Evolutionary conservation across 2,329 filamentous ascomycete species (phyloP), one percentile per base, ranked within the genome.

Genomic region (Pezicula carpinea): DNA sequence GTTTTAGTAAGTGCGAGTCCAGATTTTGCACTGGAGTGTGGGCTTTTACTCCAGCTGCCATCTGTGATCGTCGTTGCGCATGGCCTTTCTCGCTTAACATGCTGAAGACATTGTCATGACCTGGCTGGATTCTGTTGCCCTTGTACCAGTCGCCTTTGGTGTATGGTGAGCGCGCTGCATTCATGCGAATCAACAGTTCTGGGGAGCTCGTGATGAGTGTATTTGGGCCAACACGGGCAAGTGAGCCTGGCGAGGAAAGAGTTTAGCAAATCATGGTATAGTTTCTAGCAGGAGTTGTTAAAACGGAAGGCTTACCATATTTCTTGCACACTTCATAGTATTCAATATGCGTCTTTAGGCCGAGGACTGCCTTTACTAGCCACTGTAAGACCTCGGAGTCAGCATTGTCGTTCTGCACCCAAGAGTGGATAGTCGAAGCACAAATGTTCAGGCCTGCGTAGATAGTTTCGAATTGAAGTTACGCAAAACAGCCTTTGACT

Each of bases 171-270:
- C 56, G 49, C 11, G 50, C 52, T 19, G 53, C 47, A 23, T 40
- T 44, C 42, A 59, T 59, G n/a, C 53, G 46, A 21, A 50, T 48
- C 6, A 56, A 33, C 4, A 59, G 15, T 11, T 56, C 55, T 5
- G 54, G 48, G 36, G 57, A 50, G 18, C 51, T 49, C 13, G 56
- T 58, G 8, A 60, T 26, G 10, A 61, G 46, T n/a, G 52, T 42
- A 47, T 61, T 58, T 0, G 58, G 60, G 8, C 56, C 59, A 48
- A 61, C 51, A 7, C 58, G 50, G 18, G 51, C 56, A 2, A 59
- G 40, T 13, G 52, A 39, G 8, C 53, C 55, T 53, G 26, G n/a
- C 14, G 8, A 14, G n/a, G 23, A n/a, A 21, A 13, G 8, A 33
- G 17, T 6, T 21, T 46, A 21, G 10, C 29, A 17, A 21, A 23